Evolutionary conservation across 208 protist species (phyloP).

Genomic region (Tritrichomonas musculus): DNA sequence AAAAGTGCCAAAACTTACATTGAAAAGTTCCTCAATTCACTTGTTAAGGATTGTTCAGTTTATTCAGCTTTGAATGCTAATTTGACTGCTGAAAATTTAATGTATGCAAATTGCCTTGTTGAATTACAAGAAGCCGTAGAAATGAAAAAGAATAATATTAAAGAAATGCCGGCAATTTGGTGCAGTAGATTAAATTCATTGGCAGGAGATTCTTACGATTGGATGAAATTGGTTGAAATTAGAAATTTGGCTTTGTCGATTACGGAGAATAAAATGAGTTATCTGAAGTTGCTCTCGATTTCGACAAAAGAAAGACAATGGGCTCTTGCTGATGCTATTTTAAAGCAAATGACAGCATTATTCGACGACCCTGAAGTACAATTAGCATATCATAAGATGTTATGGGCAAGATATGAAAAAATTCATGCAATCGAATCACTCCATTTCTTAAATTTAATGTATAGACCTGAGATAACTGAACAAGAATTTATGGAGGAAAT

Average conservation of each 20-base stretch:
- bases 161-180: neutral
- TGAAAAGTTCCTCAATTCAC: neutral
- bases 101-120: neutral
- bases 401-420: neutral
- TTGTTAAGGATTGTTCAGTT: neutral
- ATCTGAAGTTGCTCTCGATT: neutral
- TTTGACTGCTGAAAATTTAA: neutral
- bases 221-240: neutral
- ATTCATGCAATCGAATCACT: neutral
- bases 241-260: neutral
- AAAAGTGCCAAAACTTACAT: neutral
- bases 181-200: neutral
- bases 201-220: neutral
- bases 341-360: neutral
- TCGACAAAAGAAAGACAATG: neutral
- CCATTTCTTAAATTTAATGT: neutral
- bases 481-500: neutral
- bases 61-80: neutral
- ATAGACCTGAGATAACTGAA: neutral
- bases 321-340: neutral
- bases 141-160: neutral
- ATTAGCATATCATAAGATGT: neutral
- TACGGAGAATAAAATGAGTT: neutral
- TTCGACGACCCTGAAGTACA: neutral
- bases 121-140: neutral